These are phyloP conservation scores for Diplodia intermedia DNA, from an alignment of 2,329 filamentous ascomycete genomes.

Conservation along the genomic window DNA sequence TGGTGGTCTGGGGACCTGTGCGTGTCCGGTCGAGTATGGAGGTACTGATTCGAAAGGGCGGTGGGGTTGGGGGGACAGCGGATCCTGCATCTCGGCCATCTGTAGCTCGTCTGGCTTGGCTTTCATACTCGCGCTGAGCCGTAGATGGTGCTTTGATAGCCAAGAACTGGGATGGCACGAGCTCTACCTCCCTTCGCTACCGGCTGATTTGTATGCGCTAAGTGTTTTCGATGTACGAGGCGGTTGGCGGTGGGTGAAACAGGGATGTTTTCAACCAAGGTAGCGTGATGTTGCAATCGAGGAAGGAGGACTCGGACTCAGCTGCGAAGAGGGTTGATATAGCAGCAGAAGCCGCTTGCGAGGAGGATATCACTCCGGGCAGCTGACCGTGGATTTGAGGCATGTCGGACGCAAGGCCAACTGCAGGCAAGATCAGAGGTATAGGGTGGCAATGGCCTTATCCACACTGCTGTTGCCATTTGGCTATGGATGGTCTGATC, in stretches of 20 bases:
- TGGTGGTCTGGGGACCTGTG: constrained; percentile 3
- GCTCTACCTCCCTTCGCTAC: neutral
- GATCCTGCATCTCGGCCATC: constrained; percentile 12
- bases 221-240: too few relatives aligned
- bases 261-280: too few relatives aligned
- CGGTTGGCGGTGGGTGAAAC: too few relatives aligned
- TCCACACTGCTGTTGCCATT: constrained; percentile 1
- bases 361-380: neutral
- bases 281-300: neutral
- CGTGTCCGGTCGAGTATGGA: neutral
- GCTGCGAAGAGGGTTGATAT: neutral
- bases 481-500: constrained; percentile 1
- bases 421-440: constrained; percentile 14
- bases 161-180: neutral
- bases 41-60: constrained; percentile 3
- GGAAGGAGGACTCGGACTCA: neutral
- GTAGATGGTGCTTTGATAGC: too few relatives aligned
- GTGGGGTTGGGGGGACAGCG: constrained; percentile 1
- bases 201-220: neutral
- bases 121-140: neutral
- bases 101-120: too few relatives aligned
- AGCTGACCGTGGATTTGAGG: neutral
- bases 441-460: neutral
- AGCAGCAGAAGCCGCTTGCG: neutral
- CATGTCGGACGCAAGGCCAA: constrained; percentile 8